phyloP scores from a whole-genome alignment of 83 land plant genomes.

The Diphasiastrum complanatum region DNA sequence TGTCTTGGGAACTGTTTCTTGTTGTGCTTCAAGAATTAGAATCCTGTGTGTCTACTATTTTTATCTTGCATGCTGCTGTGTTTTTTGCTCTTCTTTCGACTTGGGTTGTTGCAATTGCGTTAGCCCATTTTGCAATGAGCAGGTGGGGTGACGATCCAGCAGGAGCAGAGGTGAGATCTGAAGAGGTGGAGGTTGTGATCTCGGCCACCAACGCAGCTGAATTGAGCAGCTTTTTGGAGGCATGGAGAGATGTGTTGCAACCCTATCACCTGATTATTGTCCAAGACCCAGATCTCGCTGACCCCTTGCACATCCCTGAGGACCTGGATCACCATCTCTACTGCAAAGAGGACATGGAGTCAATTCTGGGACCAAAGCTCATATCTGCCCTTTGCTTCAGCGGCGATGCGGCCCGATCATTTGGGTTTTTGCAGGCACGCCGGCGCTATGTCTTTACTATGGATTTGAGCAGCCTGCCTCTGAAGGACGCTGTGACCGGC shows the following conservation, averaged over 20 bases:
- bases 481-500: slow-evolving; percentile 26
- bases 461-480: slow-evolving; percentile 1
- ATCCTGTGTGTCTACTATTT: no score
- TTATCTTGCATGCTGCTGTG: no score
- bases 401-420: slow-evolving; percentile 38
- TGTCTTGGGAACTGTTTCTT: no score
- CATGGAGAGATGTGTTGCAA: slow-evolving; percentile 11
- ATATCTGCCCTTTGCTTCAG: slow-evolving; percentile 15
- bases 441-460: slow-evolving; percentile 16
- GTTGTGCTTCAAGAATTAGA: no score
- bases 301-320: not conserved
- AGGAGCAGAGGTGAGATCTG: not conserved
- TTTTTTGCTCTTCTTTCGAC: no score
- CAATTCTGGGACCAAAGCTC: not conserved
- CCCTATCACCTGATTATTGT: slow-evolving; percentile 16
- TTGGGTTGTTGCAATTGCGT: no score
- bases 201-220: not conserved
- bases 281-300: not conserved
- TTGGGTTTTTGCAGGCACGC: slow-evolving; percentile 17
- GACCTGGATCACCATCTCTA: not conserved
- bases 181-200: slow-evolving; percentile 6
- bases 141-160: no score
- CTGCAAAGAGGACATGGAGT: slow-evolving; percentile 4
- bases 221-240: slow-evolving; percentile 3
- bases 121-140: no score